These are phyloP conservation scores for Tulasnella sp. DNA, from an alignment of 768 basidiomycete species.

Conservation along the genomic window DNA sequence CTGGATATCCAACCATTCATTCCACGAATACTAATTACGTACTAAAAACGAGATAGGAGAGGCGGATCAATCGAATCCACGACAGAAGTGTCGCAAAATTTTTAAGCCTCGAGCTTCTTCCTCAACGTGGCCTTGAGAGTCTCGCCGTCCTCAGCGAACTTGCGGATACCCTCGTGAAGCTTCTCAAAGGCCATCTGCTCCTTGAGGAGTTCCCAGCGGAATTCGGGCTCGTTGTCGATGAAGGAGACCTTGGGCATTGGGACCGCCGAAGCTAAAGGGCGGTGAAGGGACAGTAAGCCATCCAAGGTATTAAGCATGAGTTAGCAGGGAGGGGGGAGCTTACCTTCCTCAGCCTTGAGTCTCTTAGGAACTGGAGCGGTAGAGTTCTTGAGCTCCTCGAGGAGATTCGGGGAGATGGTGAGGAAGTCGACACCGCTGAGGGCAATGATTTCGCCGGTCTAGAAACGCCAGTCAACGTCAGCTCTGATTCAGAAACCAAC, in stretches of 20 bases:
- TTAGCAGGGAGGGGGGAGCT: slow-evolving; percentile 39
- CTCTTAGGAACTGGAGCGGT: slow-evolving; percentile 78
- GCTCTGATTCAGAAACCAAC: neutral
- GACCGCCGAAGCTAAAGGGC: neutral
- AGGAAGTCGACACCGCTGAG: slow-evolving; percentile 98
- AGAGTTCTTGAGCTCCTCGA: slow-evolving; percentile 90
- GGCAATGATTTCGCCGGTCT: slow-evolving; percentile 90
- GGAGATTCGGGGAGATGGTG: slow-evolving; percentile 87
- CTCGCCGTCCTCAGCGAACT: slow-evolving; percentile 94
- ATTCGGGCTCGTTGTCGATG: slow-evolving; percentile 92
- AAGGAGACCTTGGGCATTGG: slow-evolving; percentile 78
- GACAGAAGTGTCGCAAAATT: neutral
- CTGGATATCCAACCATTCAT: neutral
- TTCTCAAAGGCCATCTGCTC: slow-evolving; percentile 99
- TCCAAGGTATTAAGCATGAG: neutral
- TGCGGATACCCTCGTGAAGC: slow-evolving; percentile 96
- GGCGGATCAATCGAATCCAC: neutral
- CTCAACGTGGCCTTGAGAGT: slow-evolving; percentile 82
- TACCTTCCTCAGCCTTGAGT: slow-evolving; percentile 68
- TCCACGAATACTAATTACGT: neutral
- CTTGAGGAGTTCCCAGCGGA: slow-evolving; percentile 91
- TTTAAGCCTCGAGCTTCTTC: slow-evolving; percentile 49
- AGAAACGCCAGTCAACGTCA: slow-evolving; percentile 31
- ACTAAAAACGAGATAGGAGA: neutral
- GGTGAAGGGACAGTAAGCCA: too few species aligned